Evolutionary conservation across 495 filamentous ascomycete species (phyloP).

Genomic region (Penicillium goetzii): DNA sequence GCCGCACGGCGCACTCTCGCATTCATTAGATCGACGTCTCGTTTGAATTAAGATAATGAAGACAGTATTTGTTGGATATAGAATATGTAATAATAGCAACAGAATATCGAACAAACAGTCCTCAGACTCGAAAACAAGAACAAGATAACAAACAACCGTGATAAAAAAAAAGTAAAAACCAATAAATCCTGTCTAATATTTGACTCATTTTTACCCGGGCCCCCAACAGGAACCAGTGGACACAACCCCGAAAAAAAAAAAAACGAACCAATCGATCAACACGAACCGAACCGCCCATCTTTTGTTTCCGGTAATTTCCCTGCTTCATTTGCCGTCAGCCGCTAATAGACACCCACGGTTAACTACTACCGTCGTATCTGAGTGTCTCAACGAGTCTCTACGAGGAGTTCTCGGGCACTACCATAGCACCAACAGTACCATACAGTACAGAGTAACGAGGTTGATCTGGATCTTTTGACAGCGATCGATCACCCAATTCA

Average conservation of each 20-base stretch:
- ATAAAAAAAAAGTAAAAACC: neutral
- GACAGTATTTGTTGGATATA: too few relatives aligned
- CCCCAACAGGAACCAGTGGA: slow-evolving; percentile 9
- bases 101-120: too few relatives aligned
- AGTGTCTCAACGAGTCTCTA: neutral
- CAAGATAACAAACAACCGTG: neutral
- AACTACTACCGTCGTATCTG: slow-evolving; percentile 26
- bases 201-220: slow-evolving; percentile 7
- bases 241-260: neutral
- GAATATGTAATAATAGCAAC: too few relatives aligned
- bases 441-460: neutral
- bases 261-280: slow-evolving; percentile 6
- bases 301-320: slow-evolving; percentile 9
- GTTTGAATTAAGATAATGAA: too few relatives aligned
- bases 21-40: neutral
- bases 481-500: neutral
- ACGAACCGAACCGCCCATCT: slow-evolving; percentile 7
- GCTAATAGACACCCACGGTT: slow-evolving; percentile 7
- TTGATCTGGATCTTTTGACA: neutral
- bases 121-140: neutral
- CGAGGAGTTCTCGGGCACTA: neutral
- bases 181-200: neutral
- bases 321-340: neutral
- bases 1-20: slow-evolving; percentile 5
- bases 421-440: too few relatives aligned